A percentile compares a stretch with the other conserved stretches of the same genome.
Evolutionary conservation across 208 protist genomes (phyloP).

Genomic region (Naegleria lovaniensis): DNA sequence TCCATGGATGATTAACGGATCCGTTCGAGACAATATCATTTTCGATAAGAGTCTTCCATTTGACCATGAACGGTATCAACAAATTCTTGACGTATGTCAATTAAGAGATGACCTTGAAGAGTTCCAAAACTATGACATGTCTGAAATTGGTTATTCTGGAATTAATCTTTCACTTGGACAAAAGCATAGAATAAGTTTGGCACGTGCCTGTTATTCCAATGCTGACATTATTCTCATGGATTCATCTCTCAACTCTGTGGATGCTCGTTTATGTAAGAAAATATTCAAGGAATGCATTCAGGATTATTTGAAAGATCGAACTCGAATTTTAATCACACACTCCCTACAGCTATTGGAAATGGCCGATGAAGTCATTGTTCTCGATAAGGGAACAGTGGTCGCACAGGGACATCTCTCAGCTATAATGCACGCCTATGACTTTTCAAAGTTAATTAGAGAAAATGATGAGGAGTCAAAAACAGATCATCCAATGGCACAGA

Average conservation of each 20-base stretch:
- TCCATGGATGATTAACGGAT: conserved; percentile 51
- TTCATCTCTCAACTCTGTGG: neutral
- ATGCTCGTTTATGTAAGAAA: conserved; percentile 34
- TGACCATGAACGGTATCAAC: conserved; percentile 39
- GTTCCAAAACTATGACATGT: conserved; percentile 51
- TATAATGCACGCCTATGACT: neutral
- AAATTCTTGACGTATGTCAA: conserved; percentile 36
- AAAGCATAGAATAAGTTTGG: conserved; percentile 52
- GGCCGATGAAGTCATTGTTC: neutral
- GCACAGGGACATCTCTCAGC: neutral
- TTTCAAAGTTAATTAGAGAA: neutral
- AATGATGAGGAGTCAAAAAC: neutral
- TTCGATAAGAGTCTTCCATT: conserved; percentile 43
- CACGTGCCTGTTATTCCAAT: conserved; percentile 37
- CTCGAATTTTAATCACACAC: neutral
- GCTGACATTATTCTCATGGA: conserved; percentile 5
- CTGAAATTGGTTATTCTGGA: conserved; percentile 68
- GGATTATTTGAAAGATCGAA: neutral
- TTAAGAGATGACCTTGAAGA: conserved; percentile 48
- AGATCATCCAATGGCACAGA: neutral
- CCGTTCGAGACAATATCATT: conserved; percentile 57
- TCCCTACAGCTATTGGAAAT: neutral
- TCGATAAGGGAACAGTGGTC: neutral
- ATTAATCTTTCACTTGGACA: conserved; percentile 51
- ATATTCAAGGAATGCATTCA: conserved; percentile 39